Evolutionary conservation across 148 eudicot species (phyloP).

Genomic region (Cornus kousa): DNA sequence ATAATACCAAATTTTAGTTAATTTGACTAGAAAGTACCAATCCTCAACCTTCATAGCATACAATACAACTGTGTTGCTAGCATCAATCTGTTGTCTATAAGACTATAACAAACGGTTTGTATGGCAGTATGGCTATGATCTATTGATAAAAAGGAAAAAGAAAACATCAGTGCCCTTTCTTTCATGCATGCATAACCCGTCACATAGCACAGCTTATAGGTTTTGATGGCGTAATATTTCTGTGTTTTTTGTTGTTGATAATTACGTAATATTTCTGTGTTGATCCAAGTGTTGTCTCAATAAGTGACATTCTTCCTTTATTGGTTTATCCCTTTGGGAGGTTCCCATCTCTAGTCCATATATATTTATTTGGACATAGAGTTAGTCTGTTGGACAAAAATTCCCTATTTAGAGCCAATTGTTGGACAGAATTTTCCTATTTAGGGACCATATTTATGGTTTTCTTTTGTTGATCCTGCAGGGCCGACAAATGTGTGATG

Average conservation of each 20-base stretch:
- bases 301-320: background rate
- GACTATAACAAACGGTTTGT: no score
- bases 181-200: background rate
- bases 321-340: no score
- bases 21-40: background rate
- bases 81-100: background rate
- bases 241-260: no score
- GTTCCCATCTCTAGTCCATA: background rate
- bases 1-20: background rate
- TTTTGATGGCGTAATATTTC: no score
- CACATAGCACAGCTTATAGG: background rate
- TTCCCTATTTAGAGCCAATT: background rate
- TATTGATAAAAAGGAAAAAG: no score
- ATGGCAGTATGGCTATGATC: no score
- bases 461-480: slow-evolving; percentile 31
- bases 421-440: background rate
- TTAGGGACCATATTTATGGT: background rate
- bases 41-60: background rate
- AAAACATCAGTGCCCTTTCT: no score
- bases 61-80: background rate
- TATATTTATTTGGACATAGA: background rate
- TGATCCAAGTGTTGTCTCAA: no score
- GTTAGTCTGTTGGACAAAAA: background rate
- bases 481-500: slow-evolving; percentile 77
- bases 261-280: no score